These are phyloP conservation scores for Arabis hirsuta DNA, from an alignment of 345 rosid species.

Conservation along the genomic window DNA sequence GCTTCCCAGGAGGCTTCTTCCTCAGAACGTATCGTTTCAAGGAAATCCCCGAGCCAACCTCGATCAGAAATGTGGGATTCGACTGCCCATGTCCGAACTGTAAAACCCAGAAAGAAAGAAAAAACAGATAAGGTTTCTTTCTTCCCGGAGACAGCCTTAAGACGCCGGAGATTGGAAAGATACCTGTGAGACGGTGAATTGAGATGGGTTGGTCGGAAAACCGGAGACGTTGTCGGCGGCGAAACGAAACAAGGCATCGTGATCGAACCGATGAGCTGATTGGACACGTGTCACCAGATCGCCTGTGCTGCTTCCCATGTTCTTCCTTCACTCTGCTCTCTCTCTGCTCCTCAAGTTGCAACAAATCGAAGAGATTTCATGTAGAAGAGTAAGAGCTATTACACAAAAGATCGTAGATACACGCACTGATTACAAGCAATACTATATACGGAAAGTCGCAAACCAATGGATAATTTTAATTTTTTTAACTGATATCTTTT, in stretches of 20 bases:
- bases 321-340: conserved; percentile 17
- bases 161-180: background rate
- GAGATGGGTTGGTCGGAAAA: conserved; percentile 66
- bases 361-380: conserved; percentile 6
- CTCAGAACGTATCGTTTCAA: conserved; percentile 83
- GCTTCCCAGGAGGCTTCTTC: conserved; percentile 91
- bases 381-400: background rate
- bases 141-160: background rate
- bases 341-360: conserved; percentile 15
- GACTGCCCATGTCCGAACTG: conserved; percentile 97
- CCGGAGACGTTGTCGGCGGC: conserved; percentile 61
- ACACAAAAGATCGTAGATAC: background rate
- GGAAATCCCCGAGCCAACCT: conserved; percentile 55
- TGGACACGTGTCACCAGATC: conserved; percentile 63
- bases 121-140: background rate
- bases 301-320: conserved; percentile 64
- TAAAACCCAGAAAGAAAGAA: background rate
- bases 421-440: background rate
- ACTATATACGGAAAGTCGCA: background rate
- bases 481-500: background rate
- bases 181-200: conserved; percentile 76
- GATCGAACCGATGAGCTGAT: conserved; percentile 61
- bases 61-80: conserved; percentile 81
- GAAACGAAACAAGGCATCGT: conserved; percentile 62
- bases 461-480: background rate